These are phyloP conservation scores for Alternaria conjuncta DNA, from an alignment of 2,329 filamentous ascomycete genomes.

Conservation along the genomic window DNA sequence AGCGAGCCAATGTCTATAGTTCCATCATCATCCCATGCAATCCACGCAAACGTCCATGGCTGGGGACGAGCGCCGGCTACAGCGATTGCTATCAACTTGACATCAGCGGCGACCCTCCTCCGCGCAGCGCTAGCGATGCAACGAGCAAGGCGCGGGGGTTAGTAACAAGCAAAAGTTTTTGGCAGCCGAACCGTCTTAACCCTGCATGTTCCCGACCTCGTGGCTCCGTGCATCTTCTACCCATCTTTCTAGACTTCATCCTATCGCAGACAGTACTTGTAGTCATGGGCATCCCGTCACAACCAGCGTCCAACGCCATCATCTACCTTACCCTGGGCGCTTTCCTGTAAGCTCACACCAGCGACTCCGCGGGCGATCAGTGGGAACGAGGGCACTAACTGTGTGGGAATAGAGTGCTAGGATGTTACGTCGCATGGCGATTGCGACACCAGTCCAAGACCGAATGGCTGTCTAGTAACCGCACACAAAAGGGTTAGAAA, in stretches of 20 bases:
- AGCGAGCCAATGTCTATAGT: conserved; percentile 6
- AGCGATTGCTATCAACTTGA: conserved; percentile 24
- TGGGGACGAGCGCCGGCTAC: conserved; percentile 5
- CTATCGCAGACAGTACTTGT: not conserved
- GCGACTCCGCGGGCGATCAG: not conserved
- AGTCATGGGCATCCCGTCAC: conserved; percentile 76
- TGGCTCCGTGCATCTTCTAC: conserved; percentile 9
- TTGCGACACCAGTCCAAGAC: conserved; percentile 68
- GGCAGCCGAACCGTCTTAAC: conserved; percentile 20
- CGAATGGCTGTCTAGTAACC: conserved; percentile 76
- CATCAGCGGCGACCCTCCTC: conserved; percentile 23
- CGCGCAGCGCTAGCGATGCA: conserved; percentile 31
- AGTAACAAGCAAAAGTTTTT: conserved; percentile 31
- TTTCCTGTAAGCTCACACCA: conserved; percentile 68
- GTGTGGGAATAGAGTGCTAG: conserved; percentile 62
- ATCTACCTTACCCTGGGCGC: conserved; percentile 80
- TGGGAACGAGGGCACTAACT: conserved; percentile 15
- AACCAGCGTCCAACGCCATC: conserved; percentile 79
- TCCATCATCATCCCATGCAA: not conserved
- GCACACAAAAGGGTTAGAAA: conserved; percentile 77
- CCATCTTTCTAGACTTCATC: conserved; percentile 8
- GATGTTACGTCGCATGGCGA: conserved; percentile 64
- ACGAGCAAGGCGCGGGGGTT: conserved; percentile 28
- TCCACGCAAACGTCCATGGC: not conserved
- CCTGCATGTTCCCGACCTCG: conserved; percentile 25